Conservation (phyloP, 2,329 filamentous ascomycete genomes). For the Thelonectria blattea region DNA sequence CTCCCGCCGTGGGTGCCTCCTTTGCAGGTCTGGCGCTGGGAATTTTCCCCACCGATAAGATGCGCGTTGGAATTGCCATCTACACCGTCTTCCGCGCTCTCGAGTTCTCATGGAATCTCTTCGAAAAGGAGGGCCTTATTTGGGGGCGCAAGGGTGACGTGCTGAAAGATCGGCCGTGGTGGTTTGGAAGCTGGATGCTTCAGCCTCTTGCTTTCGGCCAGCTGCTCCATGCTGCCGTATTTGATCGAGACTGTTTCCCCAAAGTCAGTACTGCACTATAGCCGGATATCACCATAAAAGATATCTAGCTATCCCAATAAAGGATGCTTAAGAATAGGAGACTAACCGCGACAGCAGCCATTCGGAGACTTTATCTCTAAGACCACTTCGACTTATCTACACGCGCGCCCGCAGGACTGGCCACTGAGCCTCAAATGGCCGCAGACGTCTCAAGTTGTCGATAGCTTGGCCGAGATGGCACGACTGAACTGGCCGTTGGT, state of each 20-base stretch:
- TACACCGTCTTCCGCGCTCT: constrained; percentile 81
- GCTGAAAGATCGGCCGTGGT: constrained; percentile 73
- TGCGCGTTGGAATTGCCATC: constrained; percentile 82
- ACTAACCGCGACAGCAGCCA: constrained; percentile 30
- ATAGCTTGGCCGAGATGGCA: constrained; percentile 82
- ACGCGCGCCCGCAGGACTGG: constrained; percentile 71
- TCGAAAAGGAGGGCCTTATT: constrained; percentile 74
- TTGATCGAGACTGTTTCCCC: constrained; percentile 77
- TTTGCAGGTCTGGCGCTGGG: constrained; percentile 84
- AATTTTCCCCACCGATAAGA: constrained; percentile 67
- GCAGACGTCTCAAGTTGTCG: constrained; percentile 73
- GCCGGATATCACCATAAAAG: not conserved
- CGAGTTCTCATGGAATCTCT: constrained; percentile 85
- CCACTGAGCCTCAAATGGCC: constrained; percentile 76
- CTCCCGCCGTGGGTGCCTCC: constrained; percentile 89
- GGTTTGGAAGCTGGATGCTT: constrained; percentile 84
- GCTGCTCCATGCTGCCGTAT: constrained; percentile 76
- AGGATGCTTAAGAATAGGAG: not conserved
- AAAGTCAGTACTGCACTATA: constrained; percentile 50
- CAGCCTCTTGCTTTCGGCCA: constrained; percentile 80
- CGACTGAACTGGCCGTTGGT: constrained; percentile 82
- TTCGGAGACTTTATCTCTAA: constrained; percentile 65
- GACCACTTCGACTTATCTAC: constrained; percentile 80
- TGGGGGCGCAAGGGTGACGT: constrained; percentile 63
- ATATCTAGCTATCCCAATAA: not conserved